phyloP scores from a whole-genome alignment of 352 stramenopile genomes.

The Globisporangium parvum region DNA sequence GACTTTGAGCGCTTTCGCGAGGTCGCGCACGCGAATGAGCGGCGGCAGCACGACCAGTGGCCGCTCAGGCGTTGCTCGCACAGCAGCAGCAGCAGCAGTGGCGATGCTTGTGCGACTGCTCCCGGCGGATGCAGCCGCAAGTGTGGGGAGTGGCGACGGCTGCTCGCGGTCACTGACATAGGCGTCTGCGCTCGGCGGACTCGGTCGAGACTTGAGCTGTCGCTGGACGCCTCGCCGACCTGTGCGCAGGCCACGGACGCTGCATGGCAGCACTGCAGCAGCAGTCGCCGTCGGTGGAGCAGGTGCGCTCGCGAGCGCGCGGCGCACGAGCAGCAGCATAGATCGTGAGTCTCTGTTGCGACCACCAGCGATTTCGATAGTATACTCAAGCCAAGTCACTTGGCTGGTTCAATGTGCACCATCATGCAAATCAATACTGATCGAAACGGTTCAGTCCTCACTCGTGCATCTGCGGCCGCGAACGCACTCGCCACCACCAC shows the following conservation, averaged over 20 bases:
- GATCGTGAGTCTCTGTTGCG: too few relatives aligned
- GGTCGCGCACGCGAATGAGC: conserved; percentile 67
- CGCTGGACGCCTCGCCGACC: conserved; percentile 14
- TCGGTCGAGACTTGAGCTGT: conserved; percentile 3
- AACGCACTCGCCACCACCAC: too few relatives aligned
- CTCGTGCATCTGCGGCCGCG: too few relatives aligned
- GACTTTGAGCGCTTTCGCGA: conserved; percentile 63
- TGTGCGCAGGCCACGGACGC: conserved; percentile 4
- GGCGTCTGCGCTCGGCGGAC: too few relatives aligned
- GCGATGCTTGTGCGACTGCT: conserved; percentile 1
- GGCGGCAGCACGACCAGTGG: conserved; percentile 19
- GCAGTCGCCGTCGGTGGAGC: neutral
- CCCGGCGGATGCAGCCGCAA: neutral
- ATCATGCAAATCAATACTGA: too few relatives aligned
- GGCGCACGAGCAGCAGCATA: conserved; percentile 4
- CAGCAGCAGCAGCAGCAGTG: neutral
- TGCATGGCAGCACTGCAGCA: neutral
- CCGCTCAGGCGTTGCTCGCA: neutral
- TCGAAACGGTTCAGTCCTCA: too few relatives aligned
- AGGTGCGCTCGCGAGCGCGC: conserved; percentile 2
- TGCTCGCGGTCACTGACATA: neutral
- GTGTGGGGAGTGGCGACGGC: neutral
- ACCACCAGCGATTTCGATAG: too few relatives aligned
- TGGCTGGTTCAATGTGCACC: too few relatives aligned
- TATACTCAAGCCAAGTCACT: too few relatives aligned